Evolutionary conservation across 2,329 filamentous ascomycete genomes (phyloP).

Genomic region (Alternaria solani): DNA sequence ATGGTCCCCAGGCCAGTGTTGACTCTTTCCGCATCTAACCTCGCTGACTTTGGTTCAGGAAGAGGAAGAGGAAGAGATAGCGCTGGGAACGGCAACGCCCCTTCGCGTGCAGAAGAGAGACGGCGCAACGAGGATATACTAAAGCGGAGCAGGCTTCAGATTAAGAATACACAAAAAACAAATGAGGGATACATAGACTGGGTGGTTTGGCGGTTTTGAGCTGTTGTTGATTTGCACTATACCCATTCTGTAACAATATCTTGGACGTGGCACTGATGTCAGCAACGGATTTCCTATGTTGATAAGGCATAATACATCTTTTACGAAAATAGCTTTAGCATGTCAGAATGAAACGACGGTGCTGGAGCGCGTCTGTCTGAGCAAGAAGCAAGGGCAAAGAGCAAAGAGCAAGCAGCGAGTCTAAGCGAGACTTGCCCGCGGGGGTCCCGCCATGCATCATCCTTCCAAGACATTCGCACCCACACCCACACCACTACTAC

Average conservation of each 20-base stretch:
- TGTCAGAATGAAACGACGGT: not conserved
- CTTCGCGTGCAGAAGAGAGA: not conserved
- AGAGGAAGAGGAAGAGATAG: constrained; percentile 3
- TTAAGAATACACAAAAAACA: not conserved
- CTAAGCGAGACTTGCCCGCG: constrained; percentile 31
- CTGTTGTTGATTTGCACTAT: constrained; percentile 26
- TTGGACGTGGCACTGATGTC: not conserved
- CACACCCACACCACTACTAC: constrained; percentile 1
- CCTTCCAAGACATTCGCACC: constrained; percentile 3
- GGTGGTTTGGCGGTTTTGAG: constrained; percentile 9
- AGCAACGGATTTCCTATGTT: not conserved
- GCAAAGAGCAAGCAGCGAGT: constrained; percentile 8
- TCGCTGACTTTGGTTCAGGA: not conserved
- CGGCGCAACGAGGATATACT: not conserved
- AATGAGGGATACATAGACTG: constrained; percentile 2
- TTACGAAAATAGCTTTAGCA: not conserved
- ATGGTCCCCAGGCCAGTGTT: constrained; percentile 16
- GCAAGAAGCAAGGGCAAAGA: too few relatives aligned
- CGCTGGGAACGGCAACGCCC: not conserved
- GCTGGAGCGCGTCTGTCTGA: not conserved
- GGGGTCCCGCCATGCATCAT: constrained; percentile 16
- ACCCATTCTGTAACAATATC: constrained; percentile 20
- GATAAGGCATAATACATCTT: not conserved
- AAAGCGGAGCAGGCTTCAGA: not conserved
- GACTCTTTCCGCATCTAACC: constrained; percentile 28